Evolutionary conservation across 208 protist genomes (phyloP).

Genomic region (Pavlovales sp.): DNA sequence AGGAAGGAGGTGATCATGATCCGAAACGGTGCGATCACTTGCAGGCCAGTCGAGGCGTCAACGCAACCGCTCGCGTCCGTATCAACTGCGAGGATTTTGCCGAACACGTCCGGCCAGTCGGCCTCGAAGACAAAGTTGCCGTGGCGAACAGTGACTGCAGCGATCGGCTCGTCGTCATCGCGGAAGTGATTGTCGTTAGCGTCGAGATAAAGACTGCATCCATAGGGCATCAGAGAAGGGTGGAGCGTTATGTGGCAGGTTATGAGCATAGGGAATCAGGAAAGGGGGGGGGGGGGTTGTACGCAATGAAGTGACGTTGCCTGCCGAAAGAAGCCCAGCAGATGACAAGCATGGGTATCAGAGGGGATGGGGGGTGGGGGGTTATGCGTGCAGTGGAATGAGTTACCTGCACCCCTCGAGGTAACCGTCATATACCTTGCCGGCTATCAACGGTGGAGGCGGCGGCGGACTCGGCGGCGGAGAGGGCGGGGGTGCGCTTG

Average conservation of each 20-base stretch:
- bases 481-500: too few species aligned
- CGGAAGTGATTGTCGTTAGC: not conserved
- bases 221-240: too few species aligned
- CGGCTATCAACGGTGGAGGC: not conserved
- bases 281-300: too few species aligned
- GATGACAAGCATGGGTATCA: too few species aligned
- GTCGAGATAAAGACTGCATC: not conserved
- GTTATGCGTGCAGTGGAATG: too few species aligned
- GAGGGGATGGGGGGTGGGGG: too few species aligned
- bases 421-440: not conserved
- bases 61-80: not conserved
- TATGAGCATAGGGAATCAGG: too few species aligned
- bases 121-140: not conserved
- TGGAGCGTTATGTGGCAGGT: too few species aligned
- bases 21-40: not conserved
- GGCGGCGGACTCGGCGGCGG: too few species aligned
- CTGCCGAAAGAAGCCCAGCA: too few species aligned
- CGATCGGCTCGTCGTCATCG: not conserved
- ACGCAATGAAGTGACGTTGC: too few species aligned
- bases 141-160: too few species aligned
- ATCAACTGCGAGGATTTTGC: not conserved
- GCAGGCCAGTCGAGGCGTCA: not conserved
- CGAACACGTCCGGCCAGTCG: not conserved
- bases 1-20: not conserved
- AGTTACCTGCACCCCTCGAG: not conserved